Percentiles rank a stretch among this genome's conserved stretches.
Conservation (phyloP, 805 yeast genomes). For the Kazachstania kunashirensis region DNA sequence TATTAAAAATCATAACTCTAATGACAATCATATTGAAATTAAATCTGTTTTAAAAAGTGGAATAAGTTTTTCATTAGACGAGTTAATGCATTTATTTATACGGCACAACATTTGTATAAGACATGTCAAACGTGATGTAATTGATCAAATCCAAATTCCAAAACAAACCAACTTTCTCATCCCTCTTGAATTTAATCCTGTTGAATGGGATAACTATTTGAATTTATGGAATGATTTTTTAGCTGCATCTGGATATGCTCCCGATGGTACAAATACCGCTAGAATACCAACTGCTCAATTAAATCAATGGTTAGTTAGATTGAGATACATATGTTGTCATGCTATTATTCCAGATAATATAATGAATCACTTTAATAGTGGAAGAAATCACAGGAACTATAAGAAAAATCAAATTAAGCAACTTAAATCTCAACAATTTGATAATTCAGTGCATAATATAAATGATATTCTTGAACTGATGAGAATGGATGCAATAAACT, state of each 20-base stretch:
- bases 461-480: conserved; percentile 61
- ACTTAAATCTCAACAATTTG: not conserved
- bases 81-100: conserved; percentile 45
- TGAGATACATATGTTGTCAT: conserved; percentile 79
- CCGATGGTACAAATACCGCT: conserved; percentile 41
- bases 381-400: not conserved
- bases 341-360: conserved; percentile 36
- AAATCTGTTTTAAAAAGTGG: conserved; percentile 12
- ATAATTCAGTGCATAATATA: conserved; percentile 29
- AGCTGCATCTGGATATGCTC: conserved; percentile 42
- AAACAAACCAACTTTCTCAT: conserved; percentile 63
- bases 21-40: conserved; percentile 4
- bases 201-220: conserved; percentile 79
- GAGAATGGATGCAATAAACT: conserved; percentile 45
- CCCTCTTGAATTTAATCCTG: conserved; percentile 64
- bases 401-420: not conserved
- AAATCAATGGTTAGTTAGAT: conserved; percentile 57
- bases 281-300: conserved; percentile 43
- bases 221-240: conserved; percentile 53
- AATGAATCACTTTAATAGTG: conserved; percentile 1
- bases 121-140: conserved; percentile 79
- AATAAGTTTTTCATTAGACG: conserved; percentile 26
- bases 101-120: conserved; percentile 44
- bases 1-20: conserved; percentile 2
- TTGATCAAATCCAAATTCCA: conserved; percentile 67